Evolutionary conservation across 2,329 filamentous ascomycete genomes (phyloP), one percentile per base, ranked within the genome.

Genomic region (Pseudogymnoascus sp.): DNA sequence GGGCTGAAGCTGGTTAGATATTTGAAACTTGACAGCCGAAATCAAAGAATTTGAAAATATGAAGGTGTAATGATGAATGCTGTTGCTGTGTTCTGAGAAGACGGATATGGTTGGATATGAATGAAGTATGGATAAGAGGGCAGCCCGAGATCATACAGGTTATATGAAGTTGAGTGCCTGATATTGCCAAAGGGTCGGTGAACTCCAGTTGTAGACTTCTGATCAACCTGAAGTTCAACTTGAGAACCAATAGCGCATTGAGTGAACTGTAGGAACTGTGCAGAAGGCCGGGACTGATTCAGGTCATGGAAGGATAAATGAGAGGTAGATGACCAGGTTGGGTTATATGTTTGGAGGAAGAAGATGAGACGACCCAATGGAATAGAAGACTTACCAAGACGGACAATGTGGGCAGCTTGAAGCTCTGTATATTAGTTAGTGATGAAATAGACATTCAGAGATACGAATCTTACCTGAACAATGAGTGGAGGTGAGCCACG

Each of bases 71-170:
- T 56, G 28, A 34, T 56, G 28, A 5, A 34, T 56, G 10, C n/a
- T 7, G 4, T 11, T 12, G 28, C 11, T 56, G 50, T 34, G 28
- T 21, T 21, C 28, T 21, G 50, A 21, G 34, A 10, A 34, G 28
- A 12, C 14, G 31, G 65, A 62, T 60, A 60, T 10, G 64, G 36
- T 50, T 62, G 16, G 50, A 66, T 66, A 61, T 34, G 28, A 59
- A 62, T 18, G 21, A 21, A 46, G 44, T 61, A 62, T 60, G 60
- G 25, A 62, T 62, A 34, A 8, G 36, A 63, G 34, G n/a, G 28
- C 3, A 10, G 50, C 28, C 16, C 28, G 21, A 12, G 28, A 14
- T 34, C 28, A 34, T 56, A 56, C 11, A 21, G 25, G 10, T 14
- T 12, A 18, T 56, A 34, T 56, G 25, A 56, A 18, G n/a, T 7